Conservation (phyloP, 2,329 filamentous ascomycete genomes). For the Scytalidium lignicola region DNA sequence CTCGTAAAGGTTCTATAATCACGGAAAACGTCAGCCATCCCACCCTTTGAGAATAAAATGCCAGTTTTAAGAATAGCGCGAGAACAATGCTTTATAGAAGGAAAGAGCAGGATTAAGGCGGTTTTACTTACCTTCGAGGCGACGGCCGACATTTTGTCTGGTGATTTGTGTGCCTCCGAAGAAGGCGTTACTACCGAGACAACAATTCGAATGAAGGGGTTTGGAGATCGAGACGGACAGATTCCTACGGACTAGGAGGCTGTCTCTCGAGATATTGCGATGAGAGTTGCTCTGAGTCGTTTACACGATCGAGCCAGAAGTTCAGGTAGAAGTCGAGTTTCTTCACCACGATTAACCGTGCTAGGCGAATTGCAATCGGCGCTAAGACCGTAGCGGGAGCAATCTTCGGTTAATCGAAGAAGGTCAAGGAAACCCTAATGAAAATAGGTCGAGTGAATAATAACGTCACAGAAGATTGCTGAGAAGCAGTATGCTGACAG, state of each 20-base stretch:
- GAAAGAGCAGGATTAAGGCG: no score
- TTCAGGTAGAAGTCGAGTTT: not conserved
- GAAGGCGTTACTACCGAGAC: conserved; percentile 32
- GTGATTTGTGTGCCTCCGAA: conserved; percentile 31
- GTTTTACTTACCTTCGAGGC: conserved; percentile 30
- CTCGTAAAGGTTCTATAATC: conserved; percentile 85
- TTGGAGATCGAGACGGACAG: conserved; percentile 29
- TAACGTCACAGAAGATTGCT: no score
- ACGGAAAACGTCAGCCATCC: conserved; percentile 31
- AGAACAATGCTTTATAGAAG: not conserved
- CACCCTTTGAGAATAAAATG: conserved; percentile 12
- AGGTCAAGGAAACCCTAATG: not conserved
- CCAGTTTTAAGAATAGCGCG: not conserved
- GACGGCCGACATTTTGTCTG: conserved; percentile 32
- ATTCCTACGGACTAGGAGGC: conserved; percentile 30
- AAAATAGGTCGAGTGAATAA: not conserved
- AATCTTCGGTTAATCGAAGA: not conserved
- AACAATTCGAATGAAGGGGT: conserved; percentile 26
- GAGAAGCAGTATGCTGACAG: no score
- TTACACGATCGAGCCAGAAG: not conserved
- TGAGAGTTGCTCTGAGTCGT: conserved; percentile 6
- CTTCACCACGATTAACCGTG: not conserved
- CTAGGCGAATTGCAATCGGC: not conserved
- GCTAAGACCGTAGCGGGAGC: not conserved
- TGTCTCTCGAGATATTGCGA: conserved; percentile 29